Percentiles rank a stretch among this genome's conserved stretches.
Evolutionary conservation across 1,139 yeast genomes (phyloP).

Genomic region (Kodamaea derodonti): DNA sequence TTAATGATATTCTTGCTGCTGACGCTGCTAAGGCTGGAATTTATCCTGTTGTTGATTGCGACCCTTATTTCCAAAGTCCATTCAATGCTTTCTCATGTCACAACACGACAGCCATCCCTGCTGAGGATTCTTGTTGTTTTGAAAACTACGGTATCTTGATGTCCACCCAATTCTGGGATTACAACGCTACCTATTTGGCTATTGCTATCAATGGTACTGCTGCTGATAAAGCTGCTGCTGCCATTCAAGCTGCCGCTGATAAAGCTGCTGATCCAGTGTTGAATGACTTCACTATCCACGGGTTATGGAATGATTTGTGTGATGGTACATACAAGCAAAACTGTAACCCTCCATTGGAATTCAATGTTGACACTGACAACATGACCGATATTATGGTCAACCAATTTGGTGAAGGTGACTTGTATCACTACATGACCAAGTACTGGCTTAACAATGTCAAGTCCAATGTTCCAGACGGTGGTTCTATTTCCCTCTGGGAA

Average conservation of each 20-base stretch:
- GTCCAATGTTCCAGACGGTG: slow-evolving; percentile 29
- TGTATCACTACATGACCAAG: slow-evolving; percentile 28
- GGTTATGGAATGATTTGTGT: slow-evolving; percentile 40
- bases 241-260: slow-evolving; percentile 10
- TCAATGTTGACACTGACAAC: slow-evolving; percentile 24
- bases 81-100: slow-evolving; percentile 24
- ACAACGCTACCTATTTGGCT: slow-evolving; percentile 21
- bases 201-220: slow-evolving; percentile 8
- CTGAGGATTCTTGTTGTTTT: slow-evolving; percentile 29
- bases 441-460: slow-evolving; percentile 36
- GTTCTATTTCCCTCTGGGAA: slow-evolving; percentile 31
- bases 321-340: slow-evolving; percentile 32
- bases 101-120: slow-evolving; percentile 22
- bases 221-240: slow-evolving; percentile 8
- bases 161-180: slow-evolving; percentile 42
- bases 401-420: slow-evolving; percentile 25
- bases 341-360: slow-evolving; percentile 30
- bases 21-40: slow-evolving; percentile 10
- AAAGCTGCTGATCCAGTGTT: slow-evolving; percentile 11
- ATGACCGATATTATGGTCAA: slow-evolving; percentile 28
- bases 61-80: slow-evolving; percentile 11
- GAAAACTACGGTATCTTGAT: slow-evolving; percentile 33
- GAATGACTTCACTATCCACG: slow-evolving; percentile 37
- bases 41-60: slow-evolving; percentile 13
- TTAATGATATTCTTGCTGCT: slow-evolving; percentile 11